Base-by-base conservation (phyloP, 352 stramenopile genomes). In the Phytophthora quininea region DNA sequence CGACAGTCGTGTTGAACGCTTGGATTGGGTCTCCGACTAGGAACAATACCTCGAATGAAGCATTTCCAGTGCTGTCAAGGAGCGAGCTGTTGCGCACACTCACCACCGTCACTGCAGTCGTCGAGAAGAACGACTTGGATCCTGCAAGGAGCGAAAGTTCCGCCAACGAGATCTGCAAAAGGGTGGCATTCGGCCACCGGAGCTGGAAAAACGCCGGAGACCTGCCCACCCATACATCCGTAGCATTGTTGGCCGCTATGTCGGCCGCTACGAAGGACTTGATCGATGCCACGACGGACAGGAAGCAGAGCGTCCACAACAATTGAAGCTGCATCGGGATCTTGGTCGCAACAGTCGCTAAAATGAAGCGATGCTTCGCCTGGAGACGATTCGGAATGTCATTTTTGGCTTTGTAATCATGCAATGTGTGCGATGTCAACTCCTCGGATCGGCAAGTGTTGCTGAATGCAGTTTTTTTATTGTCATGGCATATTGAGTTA, bases 11-110 rank as follows among this genome's bases (percentile, higher is more conserved):
- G 12, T 60, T 65, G 59, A 64, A 64, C 14, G 74, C 50, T 27
- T 59, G 42, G 6, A 14, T 55, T 11, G 54, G 37, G 35, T 75
- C 51, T 66, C 53, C 57, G 8, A 81, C 40, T 24, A 72, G 53
- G 51, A 81, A 69, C 6, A 81, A 38, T 45, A 81, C 4, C 4
- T 72, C 66, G 58, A 72, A 74, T 10, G 67, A 69, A 11, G 62
- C 32, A 45, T 27, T 72, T 30, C 54, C 33, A 29, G 50, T 65
- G 43, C 69, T 59, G 15, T 40, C 35, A 11, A 67, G 29, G 31
- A 57, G 11, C 11, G 62, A 59, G 24, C 53, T 48, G 29, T 71
- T 72, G 53, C 66, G 73, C 27, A 79, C 64, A 49, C 51, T 70
- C 29, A 81, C 27, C 45, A 79, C 62, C 5, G 40, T 54, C 47